These are phyloP conservation scores for Tephrocybe sp. DNA, from an alignment of 768 basidiomycete species.

Conservation along the genomic window DNA sequence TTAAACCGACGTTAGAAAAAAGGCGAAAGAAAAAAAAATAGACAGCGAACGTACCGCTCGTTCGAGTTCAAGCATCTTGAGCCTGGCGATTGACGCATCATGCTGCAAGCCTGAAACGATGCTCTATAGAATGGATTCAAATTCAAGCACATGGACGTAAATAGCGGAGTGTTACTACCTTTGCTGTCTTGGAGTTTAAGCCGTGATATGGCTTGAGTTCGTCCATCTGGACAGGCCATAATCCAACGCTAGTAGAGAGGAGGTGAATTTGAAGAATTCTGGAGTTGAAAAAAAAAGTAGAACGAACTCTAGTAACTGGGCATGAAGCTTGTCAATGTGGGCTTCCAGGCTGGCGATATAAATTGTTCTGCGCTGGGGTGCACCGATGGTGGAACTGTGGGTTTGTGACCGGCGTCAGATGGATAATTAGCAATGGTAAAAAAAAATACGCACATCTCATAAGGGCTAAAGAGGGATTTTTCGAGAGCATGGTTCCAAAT, in stretches of 20 bases:
- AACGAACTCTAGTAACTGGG: conserved; percentile 46
- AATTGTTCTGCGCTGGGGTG: conserved; percentile 65
- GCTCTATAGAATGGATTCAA: too few species aligned
- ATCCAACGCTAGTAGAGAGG: conserved; percentile 33
- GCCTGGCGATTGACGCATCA: conserved; percentile 55
- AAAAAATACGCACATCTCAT: conserved; percentile 54
- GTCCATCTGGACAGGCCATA: conserved; percentile 55
- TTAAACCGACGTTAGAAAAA: neutral
- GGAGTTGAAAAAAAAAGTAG: neutral
- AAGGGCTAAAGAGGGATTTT: conserved; percentile 64
- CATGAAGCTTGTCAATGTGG: conserved; percentile 68
- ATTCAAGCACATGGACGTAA: too few species aligned
- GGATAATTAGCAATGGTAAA: neutral
- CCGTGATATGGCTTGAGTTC: conserved; percentile 65
- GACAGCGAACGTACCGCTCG: conserved; percentile 56
- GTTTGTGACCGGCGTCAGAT: conserved; percentile 2
- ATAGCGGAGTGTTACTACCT: conserved; percentile 51
- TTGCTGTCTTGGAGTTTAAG: conserved; percentile 75
- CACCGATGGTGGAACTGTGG: conserved; percentile 63
- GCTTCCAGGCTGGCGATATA: conserved; percentile 74
- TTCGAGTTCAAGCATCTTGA: conserved; percentile 69
- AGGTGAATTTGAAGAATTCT: neutral
- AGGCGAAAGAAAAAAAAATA: neutral
- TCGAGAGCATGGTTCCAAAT: conserved; percentile 81
- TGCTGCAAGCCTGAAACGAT: conserved; percentile 73